Base-by-base conservation (phyloP, 352 stramenopile species). In the Phytophthora kernoviae region DNA sequence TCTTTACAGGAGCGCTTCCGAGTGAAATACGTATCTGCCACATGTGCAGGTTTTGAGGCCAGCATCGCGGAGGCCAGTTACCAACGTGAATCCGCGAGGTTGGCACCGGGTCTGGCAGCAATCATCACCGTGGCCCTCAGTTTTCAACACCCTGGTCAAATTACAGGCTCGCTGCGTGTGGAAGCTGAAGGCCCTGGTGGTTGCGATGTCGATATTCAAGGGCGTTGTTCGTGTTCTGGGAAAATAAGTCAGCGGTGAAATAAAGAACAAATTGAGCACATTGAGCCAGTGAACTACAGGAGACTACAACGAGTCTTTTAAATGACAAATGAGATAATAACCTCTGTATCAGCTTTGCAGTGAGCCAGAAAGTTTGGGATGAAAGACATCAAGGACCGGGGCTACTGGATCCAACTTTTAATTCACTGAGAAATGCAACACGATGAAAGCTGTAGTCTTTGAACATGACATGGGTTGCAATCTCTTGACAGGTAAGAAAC, bases 1-100 rank as follows among this genome's bases (percentile, higher is more conserved):
- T 73, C 62, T 26, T 81, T 72, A 48, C 74, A 90, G 40, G 78
- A 93, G 33, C 84, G 81, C 7, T 93, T 87, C 44, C 81, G 81
- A 17, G 78, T 90, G 4, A 75, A 84, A 26, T 52, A 64, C n/a
- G 57, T 90, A 6, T 54, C 43, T 6, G 76, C 70, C 4, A 77
- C 73, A 4, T 73, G 67, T 49, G 75, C 72, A 12, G 70, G 70
- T 4, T 66, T 74, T 14, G 57, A 68, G 0, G 81, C 81, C 0
- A 61, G 47, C 1, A 81, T 88, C 9, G 74, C 79, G 2, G 65
- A 87, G 46, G 78, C 70, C 9, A 75, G 54, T 20, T 90, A 86
- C 55, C 78, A 93, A 36, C 84, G 73, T 26, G 76, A 90, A 21
- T 58, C 68, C 5, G 79, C 78, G 20, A 74, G 81, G 2, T 51